Conservation (phyloP, 2,329 filamentous ascomycete genomes). For the Nothophoma quercina region DNA sequence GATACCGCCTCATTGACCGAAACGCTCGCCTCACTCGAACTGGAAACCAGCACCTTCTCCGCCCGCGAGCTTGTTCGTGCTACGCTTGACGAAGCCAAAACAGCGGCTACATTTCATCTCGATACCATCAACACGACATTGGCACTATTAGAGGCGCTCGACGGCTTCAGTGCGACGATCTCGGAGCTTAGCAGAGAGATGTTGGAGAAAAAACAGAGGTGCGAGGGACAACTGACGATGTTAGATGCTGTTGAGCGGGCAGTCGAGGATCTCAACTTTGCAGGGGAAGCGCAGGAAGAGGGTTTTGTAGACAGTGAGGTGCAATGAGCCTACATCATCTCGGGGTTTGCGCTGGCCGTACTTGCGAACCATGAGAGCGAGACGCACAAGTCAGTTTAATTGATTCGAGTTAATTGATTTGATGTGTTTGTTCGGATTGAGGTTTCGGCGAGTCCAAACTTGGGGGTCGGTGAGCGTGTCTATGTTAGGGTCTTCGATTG, state of each 20-base stretch:
- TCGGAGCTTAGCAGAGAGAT: conserved; percentile 20
- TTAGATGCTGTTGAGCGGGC: conserved; percentile 18
- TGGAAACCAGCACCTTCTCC: conserved; percentile 8
- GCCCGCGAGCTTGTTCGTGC: conserved; percentile 20
- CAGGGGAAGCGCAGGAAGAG: too few species aligned
- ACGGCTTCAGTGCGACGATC: conserved; percentile 26
- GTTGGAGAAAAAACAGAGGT: conserved; percentile 13
- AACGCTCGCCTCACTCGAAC: neutral
- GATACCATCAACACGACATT: conserved; percentile 22
- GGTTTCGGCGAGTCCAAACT: too few species aligned
- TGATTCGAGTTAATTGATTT: too few species aligned
- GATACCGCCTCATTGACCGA: conserved; percentile 1
- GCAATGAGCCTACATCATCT: too few species aligned
- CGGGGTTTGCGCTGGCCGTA: too few species aligned
- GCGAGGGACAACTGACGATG: conserved; percentile 18
- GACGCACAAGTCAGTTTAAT: too few species aligned
- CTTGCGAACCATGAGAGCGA: too few species aligned
- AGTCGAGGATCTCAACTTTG: too few species aligned
- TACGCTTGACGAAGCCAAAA: conserved; percentile 18
- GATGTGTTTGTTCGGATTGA: too few species aligned
- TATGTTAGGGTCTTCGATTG: too few species aligned
- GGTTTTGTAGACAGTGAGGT: too few species aligned
- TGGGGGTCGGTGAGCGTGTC: too few species aligned
- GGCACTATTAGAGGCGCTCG: conserved; percentile 19
- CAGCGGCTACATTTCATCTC: conserved; percentile 11